These are phyloP conservation scores for Eucalyptus decipiens DNA, from an alignment of 345 rosid genomes.

Conservation along the genomic window DNA sequence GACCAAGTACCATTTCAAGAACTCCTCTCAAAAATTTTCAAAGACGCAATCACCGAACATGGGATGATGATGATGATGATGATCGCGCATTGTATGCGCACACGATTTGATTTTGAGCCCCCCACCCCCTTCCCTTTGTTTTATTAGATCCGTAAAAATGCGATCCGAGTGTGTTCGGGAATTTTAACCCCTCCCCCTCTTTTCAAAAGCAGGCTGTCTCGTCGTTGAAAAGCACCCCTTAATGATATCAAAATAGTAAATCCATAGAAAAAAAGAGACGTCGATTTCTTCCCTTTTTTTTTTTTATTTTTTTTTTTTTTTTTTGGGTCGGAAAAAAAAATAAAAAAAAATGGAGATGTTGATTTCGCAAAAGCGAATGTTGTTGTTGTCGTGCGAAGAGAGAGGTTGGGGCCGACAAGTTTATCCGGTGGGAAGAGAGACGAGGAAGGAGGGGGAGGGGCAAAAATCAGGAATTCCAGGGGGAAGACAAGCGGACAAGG, in stretches of 20 bases:
- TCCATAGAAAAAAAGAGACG: neutral
- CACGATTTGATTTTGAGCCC: neutral
- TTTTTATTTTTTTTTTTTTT: no score
- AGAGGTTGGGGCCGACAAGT: neutral
- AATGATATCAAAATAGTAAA: neutral
- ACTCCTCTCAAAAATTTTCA: neutral
- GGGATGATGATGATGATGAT: neutral
- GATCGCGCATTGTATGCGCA: neutral
- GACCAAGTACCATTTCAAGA: neutral
- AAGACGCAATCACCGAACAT: neutral
- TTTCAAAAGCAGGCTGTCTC: neutral
- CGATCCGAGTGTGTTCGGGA: neutral
- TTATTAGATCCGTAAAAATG: neutral
- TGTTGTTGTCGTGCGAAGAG: neutral
- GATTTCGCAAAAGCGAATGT: neutral
- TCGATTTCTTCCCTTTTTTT: neutral
- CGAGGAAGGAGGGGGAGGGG: neutral
- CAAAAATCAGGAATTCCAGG: neutral
- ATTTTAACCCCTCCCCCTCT: neutral
- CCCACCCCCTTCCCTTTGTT: rapidly evolving
- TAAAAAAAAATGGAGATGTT: neutral
- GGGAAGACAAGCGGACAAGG: constrained; percentile 35
- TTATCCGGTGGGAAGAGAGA: neutral
- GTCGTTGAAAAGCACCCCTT: neutral
- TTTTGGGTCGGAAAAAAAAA: no score